Evolutionary conservation across 1,139 yeast species (phyloP), one percentile per base, ranked within the genome.

Genomic region (Protomyces pachydermus): DNA sequence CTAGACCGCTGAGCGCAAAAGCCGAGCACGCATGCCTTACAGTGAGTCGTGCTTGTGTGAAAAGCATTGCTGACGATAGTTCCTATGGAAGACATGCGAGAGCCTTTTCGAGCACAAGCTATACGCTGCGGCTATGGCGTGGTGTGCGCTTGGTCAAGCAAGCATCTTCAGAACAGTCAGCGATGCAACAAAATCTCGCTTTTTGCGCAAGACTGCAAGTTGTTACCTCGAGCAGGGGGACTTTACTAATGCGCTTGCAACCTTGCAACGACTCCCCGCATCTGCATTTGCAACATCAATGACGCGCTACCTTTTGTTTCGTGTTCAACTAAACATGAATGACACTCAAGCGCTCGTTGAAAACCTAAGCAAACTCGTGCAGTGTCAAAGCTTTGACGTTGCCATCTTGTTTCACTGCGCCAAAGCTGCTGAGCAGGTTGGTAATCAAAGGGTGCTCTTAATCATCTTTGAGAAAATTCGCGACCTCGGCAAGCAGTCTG

Each of bases 61-160:
- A 8, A 10, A 39, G 23, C 16, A 1, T 16, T 14, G 38, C n/a
- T 16, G 20, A 16, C 48, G 23, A 2, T 28, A 67, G 68, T 52
- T 67, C 10, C 54, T 67, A 3, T 67, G 69, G 69, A 61, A 65
- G 16, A 56, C 50, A 12, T 67, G 66, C 12, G 64, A 66, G 16
- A 46, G 60, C 32, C 42, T 37, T 5, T 67, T 63, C 35, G 56
- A 64, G 3, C 51, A 38, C 8, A 50, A 57, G 8, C 56, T 65
- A 32, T 66, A 52, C 37, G 45, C 25, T 9, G 54, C 46, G 2
- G 67, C 68, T 1, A n/a, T 56, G 8, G 53, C 52, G n/a, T 67
- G 67, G 67, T 66, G 66, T 35, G 16, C 34, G n/a, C 60, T 61
- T n/a, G 61, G 61, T n/a, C 37, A 58, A 2, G 37, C 46, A 28